Evolutionary conservation across 352 stramenopile genomes (phyloP), one percentile per base, ranked within the genome.

Genomic region (Phytopythium kandeliae): DNA sequence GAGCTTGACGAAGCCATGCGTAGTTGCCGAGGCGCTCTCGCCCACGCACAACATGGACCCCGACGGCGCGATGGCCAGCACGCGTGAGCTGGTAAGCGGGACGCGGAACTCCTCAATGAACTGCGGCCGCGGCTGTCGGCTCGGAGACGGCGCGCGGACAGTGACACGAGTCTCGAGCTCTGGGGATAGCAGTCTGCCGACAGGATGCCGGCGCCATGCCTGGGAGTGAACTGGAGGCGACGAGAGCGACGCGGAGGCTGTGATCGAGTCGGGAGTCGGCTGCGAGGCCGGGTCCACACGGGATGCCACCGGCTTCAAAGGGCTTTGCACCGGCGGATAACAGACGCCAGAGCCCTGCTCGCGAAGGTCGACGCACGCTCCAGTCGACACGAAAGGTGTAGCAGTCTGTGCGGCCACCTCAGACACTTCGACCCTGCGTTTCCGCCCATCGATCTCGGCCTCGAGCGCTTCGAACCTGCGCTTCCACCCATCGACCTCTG

Each of bases 11-110:
- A 85, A 53, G 15, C 74, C 74, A 53, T 71, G 58, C 38, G 56
- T 64, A 22, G 31, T 60, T 21, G 51, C 19, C 19, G 35, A 45
- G 10, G 85, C 35, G 28, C 65, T 57, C 17, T 85, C 78, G 12
- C 72, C 74, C 16, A 86, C 60, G 42, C 74, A 89, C 17, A 89
- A 6, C 48, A 75, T 67, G 33, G 36, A 51, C 31, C 68, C 83
- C 19, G 73, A 81, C 22, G 21, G 43, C 15, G 69, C 60, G 36
- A 89, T 81, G 26, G 61, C 66, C 30, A 84, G 85, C 26, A 89
- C 78, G 12, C 78, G 74, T 15, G 74, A 65, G 47, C 62, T 66
- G 43, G 55, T 24, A 31, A 89, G 61, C 9, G 62, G 46, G 12
- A 67, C 51, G 10, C 58, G 59, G 17, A 71, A 82, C 4, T 78